Evolutionary conservation across 805 yeast genomes (phyloP).

Genomic region (Saccharomycopsis oosterbeekiorum): DNA sequence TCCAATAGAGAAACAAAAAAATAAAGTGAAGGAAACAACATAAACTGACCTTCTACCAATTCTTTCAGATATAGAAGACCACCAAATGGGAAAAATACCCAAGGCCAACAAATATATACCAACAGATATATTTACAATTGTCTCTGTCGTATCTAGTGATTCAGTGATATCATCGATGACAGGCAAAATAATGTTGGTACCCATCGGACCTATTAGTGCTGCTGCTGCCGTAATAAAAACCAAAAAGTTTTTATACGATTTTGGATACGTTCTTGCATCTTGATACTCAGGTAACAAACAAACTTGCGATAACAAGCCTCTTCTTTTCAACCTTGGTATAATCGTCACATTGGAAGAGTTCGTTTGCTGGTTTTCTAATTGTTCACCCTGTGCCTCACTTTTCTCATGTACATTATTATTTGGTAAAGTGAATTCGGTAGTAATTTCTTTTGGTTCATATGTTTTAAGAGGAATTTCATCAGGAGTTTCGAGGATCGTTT

Average conservation of each 20-base stretch:
- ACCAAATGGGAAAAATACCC: slow-evolving; percentile 82
- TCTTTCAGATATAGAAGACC: slow-evolving; percentile 72
- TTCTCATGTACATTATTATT: neutral
- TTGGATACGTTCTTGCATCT: slow-evolving; percentile 59
- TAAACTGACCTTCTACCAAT: slow-evolving; percentile 71
- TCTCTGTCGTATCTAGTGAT: slow-evolving; percentile 45
- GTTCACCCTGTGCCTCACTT: neutral
- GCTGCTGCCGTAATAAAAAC: slow-evolving; percentile 63
- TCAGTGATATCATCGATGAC: slow-evolving; percentile 52
- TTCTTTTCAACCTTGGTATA: slow-evolving; percentile 33
- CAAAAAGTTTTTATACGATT: slow-evolving; percentile 37
- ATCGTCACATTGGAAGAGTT: neutral
- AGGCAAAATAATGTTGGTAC: slow-evolving; percentile 74
- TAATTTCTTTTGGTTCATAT: neutral
- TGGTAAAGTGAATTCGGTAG: neutral
- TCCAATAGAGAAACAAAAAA: slow-evolving; percentile 61
- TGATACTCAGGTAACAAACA: slow-evolving; percentile 59
- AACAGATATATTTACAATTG: slow-evolving; percentile 64
- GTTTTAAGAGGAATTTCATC: neutral
- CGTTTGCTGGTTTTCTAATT: neutral
- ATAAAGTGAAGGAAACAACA: slow-evolving; percentile 52
- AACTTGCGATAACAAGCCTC: slow-evolving; percentile 49
- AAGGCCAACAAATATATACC: slow-evolving; percentile 67
- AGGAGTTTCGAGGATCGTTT: neutral
- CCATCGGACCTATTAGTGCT: slow-evolving; percentile 81